Evolutionary conservation across 176 grass and related monocot genomes (phyloP).

Genomic region (Avena sativa): DNA sequence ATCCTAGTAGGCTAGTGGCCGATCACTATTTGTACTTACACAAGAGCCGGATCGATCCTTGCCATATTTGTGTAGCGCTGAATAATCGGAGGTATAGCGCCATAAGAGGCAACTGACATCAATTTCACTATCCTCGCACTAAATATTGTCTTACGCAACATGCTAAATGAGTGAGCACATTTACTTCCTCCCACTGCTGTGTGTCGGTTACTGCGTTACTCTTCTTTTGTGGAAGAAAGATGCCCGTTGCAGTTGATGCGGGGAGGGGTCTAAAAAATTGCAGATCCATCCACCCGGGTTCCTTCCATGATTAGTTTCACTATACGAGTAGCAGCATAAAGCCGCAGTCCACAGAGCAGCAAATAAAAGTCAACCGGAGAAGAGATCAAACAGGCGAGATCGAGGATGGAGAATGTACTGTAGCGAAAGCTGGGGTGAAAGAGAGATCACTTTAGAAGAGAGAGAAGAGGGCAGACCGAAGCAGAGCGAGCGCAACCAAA

Average conservation of each 20-base stretch:
- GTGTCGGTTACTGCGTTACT: not conserved
- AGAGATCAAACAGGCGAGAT: constrained; percentile 37
- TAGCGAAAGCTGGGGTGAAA: constrained; percentile 46
- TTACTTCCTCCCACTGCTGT: not conserved
- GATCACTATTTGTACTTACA: too few species aligned
- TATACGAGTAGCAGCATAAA: constrained; percentile 36
- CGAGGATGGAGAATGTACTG: constrained; percentile 42
- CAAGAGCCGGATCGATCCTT: too few species aligned
- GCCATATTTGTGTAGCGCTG: too few species aligned
- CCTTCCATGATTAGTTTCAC: constrained; percentile 44
- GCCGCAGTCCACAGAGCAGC: constrained; percentile 36
- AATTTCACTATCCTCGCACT: too few species aligned
- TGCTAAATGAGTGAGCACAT: constrained; percentile 17
- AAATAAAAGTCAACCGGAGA: constrained; percentile 51
- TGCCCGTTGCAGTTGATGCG: not conserved
- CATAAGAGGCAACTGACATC: too few species aligned
- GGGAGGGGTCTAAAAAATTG: not conserved
- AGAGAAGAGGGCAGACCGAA: not conserved
- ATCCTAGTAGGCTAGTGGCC: too few species aligned
- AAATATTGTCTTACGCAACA: not conserved
- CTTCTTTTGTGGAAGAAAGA: not conserved
- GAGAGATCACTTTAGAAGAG: constrained; percentile 43
- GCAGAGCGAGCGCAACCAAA: not conserved
- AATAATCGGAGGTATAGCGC: too few species aligned
- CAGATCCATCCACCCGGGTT: constrained; percentile 26